These are phyloP conservation scores for Scheffersomyces lignicola DNA, from an alignment of 1,139 yeast species.

Conservation along the genomic window DNA sequence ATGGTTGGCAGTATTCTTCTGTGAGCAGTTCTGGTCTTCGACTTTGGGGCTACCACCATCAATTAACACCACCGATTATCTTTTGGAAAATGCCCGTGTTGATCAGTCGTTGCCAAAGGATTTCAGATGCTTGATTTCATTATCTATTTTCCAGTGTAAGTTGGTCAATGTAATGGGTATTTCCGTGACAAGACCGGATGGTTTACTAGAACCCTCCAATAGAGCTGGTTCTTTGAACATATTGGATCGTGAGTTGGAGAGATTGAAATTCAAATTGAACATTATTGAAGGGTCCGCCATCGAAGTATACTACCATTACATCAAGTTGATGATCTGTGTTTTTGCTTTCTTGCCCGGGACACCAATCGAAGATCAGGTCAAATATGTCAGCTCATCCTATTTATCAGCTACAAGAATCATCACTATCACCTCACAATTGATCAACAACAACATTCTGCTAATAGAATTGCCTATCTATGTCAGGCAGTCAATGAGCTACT, in stretches of 20 bases:
- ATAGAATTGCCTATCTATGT: slow-evolving; percentile 86
- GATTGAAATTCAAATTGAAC: slow-evolving; percentile 62
- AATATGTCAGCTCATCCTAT: slow-evolving; percentile 80
- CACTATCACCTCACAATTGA: slow-evolving; percentile 71
- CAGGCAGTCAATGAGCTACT: slow-evolving; percentile 79
- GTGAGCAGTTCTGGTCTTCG: slow-evolving; percentile 91
- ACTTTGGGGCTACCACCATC: slow-evolving; percentile 86
- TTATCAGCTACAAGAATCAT: slow-evolving; percentile 79
- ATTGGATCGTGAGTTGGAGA: slow-evolving; percentile 74
- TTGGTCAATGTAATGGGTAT: slow-evolving; percentile 86
- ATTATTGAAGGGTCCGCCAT: slow-evolving; percentile 63
- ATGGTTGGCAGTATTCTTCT: slow-evolving; percentile 85
- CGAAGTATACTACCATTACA: slow-evolving; percentile 79
- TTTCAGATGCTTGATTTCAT: slow-evolving; percentile 69
- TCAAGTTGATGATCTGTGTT: slow-evolving; percentile 79
- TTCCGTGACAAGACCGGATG: slow-evolving; percentile 86
- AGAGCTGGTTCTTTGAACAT: slow-evolving; percentile 78
- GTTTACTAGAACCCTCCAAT: slow-evolving; percentile 79
- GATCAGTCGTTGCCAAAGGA: slow-evolving; percentile 68
- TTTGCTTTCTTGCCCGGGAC: slow-evolving; percentile 92
- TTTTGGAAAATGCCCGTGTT: slow-evolving; percentile 74
- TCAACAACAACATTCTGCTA: slow-evolving; percentile 59
- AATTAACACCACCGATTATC: slow-evolving; percentile 73
- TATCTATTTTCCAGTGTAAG: slow-evolving; percentile 83
- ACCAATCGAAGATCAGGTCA: slow-evolving; percentile 84